phyloP scores from a whole-genome alignment of 345 rosid species.

The Iberis pinnata region DNA sequence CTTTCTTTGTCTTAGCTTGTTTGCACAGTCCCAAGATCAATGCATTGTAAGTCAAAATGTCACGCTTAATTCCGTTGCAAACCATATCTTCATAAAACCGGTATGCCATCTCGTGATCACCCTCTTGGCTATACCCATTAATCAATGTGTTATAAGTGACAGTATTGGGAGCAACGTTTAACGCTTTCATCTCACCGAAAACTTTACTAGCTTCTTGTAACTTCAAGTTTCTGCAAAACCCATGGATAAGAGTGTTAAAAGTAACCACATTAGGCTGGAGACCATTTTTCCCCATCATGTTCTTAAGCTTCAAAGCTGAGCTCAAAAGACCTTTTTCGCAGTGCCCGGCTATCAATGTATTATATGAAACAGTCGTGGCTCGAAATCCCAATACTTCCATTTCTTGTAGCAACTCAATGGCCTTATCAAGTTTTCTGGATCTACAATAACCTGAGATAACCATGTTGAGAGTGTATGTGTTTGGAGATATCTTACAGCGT shows the following conservation, averaged over 20 bases:
- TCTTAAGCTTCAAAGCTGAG: conserved; percentile 57
- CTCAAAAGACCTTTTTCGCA: conserved; percentile 58
- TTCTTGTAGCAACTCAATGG: conserved; percentile 43
- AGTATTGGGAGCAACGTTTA: conserved; percentile 45
- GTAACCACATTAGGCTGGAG: conserved; percentile 57
- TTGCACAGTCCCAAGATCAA: conserved; percentile 74
- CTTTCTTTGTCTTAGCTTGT: conserved; percentile 86
- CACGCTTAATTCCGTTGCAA: conserved; percentile 46
- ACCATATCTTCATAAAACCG: conserved; percentile 68
- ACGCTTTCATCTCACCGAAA: conserved; percentile 57
- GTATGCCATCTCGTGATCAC: conserved; percentile 46
- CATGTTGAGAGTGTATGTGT: conserved; percentile 63
- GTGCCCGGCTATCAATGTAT: conserved; percentile 67
- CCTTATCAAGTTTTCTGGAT: conserved; percentile 57
- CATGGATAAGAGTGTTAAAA: conserved; percentile 55
- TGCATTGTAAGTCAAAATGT: conserved; percentile 68
- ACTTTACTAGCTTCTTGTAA: conserved; percentile 53
- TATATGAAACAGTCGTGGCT: conserved; percentile 48
- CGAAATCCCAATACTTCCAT: conserved; percentile 42
- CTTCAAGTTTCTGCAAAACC: conserved; percentile 54
- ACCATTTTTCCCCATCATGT: conserved; percentile 43
- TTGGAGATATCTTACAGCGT: conserved; percentile 65
- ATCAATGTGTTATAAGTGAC: conserved; percentile 78
- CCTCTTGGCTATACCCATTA: conserved; percentile 50
- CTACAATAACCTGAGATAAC: conserved; percentile 44